These are phyloP conservation scores for Pythium brassicae DNA, from an alignment of 352 stramenopile genomes.

Conservation along the genomic window DNA sequence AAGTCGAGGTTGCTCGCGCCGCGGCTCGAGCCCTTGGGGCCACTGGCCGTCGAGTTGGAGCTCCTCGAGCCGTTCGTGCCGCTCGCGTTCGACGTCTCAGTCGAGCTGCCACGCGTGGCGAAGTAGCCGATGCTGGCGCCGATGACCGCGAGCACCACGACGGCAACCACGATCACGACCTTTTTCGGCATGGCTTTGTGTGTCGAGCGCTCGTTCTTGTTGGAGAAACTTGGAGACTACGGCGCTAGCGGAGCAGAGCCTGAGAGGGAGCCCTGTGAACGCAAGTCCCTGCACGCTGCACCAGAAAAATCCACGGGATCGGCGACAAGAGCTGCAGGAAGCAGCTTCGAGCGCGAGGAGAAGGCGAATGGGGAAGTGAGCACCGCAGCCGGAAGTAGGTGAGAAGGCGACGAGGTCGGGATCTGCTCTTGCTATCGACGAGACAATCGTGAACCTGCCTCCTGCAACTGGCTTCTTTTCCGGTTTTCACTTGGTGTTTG, in stretches of 20 bases:
- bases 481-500: too few species aligned
- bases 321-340: too few species aligned
- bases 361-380: too few species aligned
- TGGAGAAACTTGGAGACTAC: background rate
- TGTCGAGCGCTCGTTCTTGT: background rate
- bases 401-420: background rate
- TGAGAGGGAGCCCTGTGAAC: too few species aligned
- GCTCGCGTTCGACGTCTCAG: slow-evolving; percentile 7
- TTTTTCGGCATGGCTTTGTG: slow-evolving; percentile 15
- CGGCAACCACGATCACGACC: slow-evolving; percentile 14
- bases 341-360: too few species aligned
- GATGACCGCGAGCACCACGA: slow-evolving; percentile 21
- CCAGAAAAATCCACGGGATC: too few species aligned
- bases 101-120: slow-evolving; percentile 11
- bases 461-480: background rate
- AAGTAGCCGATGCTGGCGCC: slow-evolving; percentile 19
- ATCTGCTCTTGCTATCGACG: background rate
- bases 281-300: too few species aligned
- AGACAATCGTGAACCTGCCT: background rate
- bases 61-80: slow-evolving; percentile 10
- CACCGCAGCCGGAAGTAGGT: too few species aligned
- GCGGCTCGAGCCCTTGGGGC: background rate
- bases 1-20: slow-evolving; percentile 10
- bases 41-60: slow-evolving; percentile 8
- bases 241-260: too few species aligned